A percentile compares a stretch with the other conserved stretches of the same genome.
These are phyloP conservation scores for Wickerhamiella australiensis DNA, from an alignment of 805 yeast genomes.

Conservation along the genomic window DNA sequence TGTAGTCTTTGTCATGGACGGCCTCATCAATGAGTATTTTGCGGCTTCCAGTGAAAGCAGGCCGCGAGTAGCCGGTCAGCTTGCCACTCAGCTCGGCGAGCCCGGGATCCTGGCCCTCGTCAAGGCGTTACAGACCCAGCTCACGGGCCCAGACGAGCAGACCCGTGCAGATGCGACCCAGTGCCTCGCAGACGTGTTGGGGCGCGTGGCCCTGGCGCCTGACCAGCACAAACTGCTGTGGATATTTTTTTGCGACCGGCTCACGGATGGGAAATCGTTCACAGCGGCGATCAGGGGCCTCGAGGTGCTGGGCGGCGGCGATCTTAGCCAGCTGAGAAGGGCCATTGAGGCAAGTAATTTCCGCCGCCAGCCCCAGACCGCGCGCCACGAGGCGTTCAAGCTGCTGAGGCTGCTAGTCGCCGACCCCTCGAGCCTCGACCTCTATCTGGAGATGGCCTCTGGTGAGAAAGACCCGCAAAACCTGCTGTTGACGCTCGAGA, in stretches of 20 bases:
- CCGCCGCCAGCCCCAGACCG: constrained; percentile 23
- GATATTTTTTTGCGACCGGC: constrained; percentile 49
- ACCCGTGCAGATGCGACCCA: constrained; percentile 37
- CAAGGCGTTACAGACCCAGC: constrained; percentile 44
- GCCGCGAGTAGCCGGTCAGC: neutral
- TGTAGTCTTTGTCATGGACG: constrained; percentile 16
- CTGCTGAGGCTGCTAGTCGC: constrained; percentile 28
- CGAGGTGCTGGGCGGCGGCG: constrained; percentile 37
- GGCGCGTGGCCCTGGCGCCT: constrained; percentile 27
- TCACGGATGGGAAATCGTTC: constrained; percentile 50
- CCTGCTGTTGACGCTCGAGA: constrained; percentile 52
- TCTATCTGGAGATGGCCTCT: constrained; percentile 56
- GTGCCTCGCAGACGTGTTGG: constrained; percentile 34
- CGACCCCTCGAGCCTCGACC: constrained; percentile 32
- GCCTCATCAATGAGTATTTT: constrained; percentile 21
- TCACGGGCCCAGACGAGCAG: constrained; percentile 47
- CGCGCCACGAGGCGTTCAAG: constrained; percentile 45
- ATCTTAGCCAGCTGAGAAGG: constrained; percentile 32
- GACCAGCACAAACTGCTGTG: constrained; percentile 29
- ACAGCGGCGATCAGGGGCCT: constrained; percentile 45
- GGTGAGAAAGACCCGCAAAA: constrained; percentile 96
- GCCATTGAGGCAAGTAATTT: constrained; percentile 1
- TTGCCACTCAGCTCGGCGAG: constrained; percentile 9
- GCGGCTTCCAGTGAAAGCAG: constrained; percentile 15
- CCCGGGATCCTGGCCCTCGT: constrained; percentile 31